These are phyloP conservation scores for Shiraia bambusicola DNA, from an alignment of 2,329 filamentous ascomycete species.

Conservation along the genomic window DNA sequence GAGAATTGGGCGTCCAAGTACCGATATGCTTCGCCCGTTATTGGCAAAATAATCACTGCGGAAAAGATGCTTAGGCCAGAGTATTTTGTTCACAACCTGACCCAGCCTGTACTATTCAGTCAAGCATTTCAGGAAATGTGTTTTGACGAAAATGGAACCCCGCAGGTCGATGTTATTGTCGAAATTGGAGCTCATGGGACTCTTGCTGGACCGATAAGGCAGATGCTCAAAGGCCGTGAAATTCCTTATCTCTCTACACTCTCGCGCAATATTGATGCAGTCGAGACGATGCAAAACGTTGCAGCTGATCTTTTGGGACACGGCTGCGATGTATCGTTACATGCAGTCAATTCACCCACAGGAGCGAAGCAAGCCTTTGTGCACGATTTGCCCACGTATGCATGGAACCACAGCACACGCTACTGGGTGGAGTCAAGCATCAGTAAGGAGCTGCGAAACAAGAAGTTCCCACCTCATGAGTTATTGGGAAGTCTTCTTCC, in stretches of 20 bases:
- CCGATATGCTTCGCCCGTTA: slow-evolving; percentile 3
- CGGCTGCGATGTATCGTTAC: slow-evolving; percentile 17
- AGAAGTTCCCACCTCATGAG: slow-evolving; percentile 17
- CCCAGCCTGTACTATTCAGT: slow-evolving; percentile 19
- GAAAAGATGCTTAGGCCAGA: background rate
- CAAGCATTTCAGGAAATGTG: slow-evolving; percentile 9
- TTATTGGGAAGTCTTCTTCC: slow-evolving; percentile 13
- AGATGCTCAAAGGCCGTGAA: slow-evolving; percentile 31
- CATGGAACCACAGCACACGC: slow-evolving; percentile 6
- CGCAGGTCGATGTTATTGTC: slow-evolving; percentile 8
- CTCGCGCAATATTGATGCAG: slow-evolving; percentile 12
- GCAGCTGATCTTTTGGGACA: slow-evolving; percentile 13
- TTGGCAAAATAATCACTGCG: background rate
- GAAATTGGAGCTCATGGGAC: slow-evolving; percentile 40
- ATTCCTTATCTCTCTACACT: slow-evolving; percentile 10
- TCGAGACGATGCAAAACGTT: slow-evolving; percentile 11
- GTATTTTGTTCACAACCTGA: slow-evolving; percentile 26
- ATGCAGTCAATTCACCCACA: background rate
- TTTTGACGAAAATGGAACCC: background rate
- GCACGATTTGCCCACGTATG: slow-evolving; percentile 8
- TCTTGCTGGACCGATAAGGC: slow-evolving; percentile 44
- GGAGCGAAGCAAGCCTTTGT: slow-evolving; percentile 5
- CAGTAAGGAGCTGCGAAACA: slow-evolving; percentile 11
- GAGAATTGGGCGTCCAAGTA: background rate
- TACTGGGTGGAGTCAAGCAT: slow-evolving; percentile 15